Evolutionary conservation across 2,329 filamentous ascomycete species (phyloP), one percentile per base, ranked within the genome.

Genomic region (Metarhizium robertsii): DNA sequence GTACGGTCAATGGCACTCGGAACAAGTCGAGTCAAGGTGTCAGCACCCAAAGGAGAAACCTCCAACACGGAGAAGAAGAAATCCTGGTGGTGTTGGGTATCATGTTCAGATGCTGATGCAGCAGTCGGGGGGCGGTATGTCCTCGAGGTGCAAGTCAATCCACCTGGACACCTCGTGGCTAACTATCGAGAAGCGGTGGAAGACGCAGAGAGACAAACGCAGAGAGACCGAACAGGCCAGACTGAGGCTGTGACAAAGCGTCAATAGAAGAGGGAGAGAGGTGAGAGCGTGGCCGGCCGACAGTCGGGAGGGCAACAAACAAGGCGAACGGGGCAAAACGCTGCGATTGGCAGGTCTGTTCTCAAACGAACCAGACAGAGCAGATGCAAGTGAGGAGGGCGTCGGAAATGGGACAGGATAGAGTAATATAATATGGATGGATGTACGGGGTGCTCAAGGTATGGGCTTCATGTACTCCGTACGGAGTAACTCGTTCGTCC

Each of bases 11-110:
- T 46, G 14, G 45, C 45, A 48, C 45, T 48, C 20, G 45, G 20
- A 30, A 30, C 45, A 16, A 30, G 10, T 29, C 25, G 45, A 66
- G 68, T 73, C 71, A 73, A 62, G 70, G 70, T 59, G 69, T 70
- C 63, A 66, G 61, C 58, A 68, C 65, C 70, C 70, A 68, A 59
- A 69, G 70, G 57, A 70, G 63, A 57, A 73, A 69, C 60, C 71
- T 73, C 71, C 71, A 66, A 61, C 64, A 66, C 63, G 71, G 69
- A 72, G 69, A 72, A 64, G 65, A 66, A 64, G 64, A 66, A 65
- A 67, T 65, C 55, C 68, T 67, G 59, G 60, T 63, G 61, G 62
- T 65, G 66, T 70, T 67, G 61, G 65, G 64, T 68, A 64, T 71
- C 71, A 73, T 73, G 67, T 71, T 72, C 70, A 61, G 63, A 60